Base-by-base conservation (phyloP, 768 basidiomycete genomes). In the Asterophora parasitica region DNA sequence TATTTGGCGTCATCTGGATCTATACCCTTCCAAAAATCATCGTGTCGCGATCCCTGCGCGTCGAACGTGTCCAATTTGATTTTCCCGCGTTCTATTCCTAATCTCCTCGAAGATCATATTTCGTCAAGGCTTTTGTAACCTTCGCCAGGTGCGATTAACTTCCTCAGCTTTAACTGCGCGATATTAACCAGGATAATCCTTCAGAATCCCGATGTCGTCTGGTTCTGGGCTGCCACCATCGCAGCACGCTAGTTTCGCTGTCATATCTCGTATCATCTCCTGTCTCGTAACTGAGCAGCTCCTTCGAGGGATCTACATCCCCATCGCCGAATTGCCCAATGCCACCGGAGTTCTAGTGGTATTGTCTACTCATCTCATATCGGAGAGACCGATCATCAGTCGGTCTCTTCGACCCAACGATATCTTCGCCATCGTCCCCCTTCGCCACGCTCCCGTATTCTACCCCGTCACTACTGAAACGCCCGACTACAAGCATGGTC, bases 261-360 rank as follows among this genome's bases (percentile, higher is more conserved):
- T 77, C 35, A 65, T 62, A 19, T 75, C 75, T 26, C 72, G 76
- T 38, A 69, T 78, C 43, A 52, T 78, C 11, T 71, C 76, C 11
- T 76, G 74, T 50, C 64, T 78, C 40, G 71, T 78, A 43, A 76
- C 76, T 12, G 76, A 78, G 53, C 62, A 67, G 27, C 59, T 77
- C 5, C 63, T 78, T 44, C 64, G 64, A 7, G 72, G 71, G 3
- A 66, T 71, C 54, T 77, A 75, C 52, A 47, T 72, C 4, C 63
- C 70, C 6, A 53, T 70, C 17, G 37, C 48, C 36, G 57, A 59
- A 44, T 36, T 52, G 41, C 39, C 55, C 31, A 40, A 38, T 6
- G 61, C 56, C 10, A 38, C 64, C 12, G 76, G 76, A 0, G 55
- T 71, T 28, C 64, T 72, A 38, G 61, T 72, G 34, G 60, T 74